Base-by-base conservation (phyloP, 2,329 filamentous ascomycete genomes). In the Plectosphaerella plurivora region DNA sequence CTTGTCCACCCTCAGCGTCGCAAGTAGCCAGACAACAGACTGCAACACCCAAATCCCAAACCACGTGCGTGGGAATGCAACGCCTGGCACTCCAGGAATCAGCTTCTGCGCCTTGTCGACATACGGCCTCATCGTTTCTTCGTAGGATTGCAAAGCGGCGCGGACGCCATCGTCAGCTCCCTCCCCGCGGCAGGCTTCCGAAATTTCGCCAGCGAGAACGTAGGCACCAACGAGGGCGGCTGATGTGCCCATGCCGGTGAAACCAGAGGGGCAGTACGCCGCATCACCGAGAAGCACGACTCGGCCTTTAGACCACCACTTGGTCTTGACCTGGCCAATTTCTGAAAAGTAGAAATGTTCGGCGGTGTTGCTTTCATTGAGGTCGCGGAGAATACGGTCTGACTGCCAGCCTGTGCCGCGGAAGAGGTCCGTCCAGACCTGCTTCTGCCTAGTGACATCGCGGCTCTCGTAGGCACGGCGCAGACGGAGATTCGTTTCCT, bases 251-350 rank as follows among this genome's bases (percentile, higher is more conserved):
- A 74, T 71, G 1, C 77, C 77, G 1, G 69, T 73, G 4, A 73
- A 59, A 1, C 73, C 69, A 3, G 73, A 72, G 1, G 74, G 71
- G 41, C 69, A 72, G 56, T 72, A 71, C 3, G 64, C 76, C 15
- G 78, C 74, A 54, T 82, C 78, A 2, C 76, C 78, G 1, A 79
- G 47, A 2, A 77, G 65, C 0, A 70, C 68, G 20, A 77, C 70
- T 0, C 76, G 71, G 0, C 72, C 69, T 35, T 55, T 57, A 15
- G 53, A 60, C 63, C 63, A 67, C 8, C 49, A 47, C 16, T 67
- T 56, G 55, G 74, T 57, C 28, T 65, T 67, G 15, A 83, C 69
- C 25, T 73, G 70, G 1, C 65, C 72, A 14, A 74, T 58, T 3
- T 67, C 58, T 46, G 72, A 63, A 51, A 63, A 67, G 60, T 78